phyloP scores from a whole-genome alignment of 2,329 filamentous ascomycete genomes.

The Phoma sp. region DNA sequence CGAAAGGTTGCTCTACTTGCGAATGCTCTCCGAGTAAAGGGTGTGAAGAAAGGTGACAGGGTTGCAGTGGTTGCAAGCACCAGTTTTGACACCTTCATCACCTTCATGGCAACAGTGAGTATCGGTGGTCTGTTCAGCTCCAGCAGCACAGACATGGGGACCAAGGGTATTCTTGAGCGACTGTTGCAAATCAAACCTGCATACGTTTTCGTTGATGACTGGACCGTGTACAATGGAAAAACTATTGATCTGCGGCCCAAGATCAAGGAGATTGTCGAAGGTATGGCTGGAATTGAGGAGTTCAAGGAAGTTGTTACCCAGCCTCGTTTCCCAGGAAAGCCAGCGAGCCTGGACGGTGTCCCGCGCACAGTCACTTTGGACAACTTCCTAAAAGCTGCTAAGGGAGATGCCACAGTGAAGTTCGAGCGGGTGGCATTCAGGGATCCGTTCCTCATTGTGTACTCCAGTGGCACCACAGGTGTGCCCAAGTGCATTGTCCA shows the following conservation, averaged over 20 bases:
- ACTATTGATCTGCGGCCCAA: constrained; percentile 73
- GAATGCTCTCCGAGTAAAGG: constrained; percentile 69
- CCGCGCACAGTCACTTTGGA: constrained; percentile 54
- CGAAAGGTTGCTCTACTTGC: constrained; percentile 63
- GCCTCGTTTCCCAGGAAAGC: constrained; percentile 64
- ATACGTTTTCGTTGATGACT: constrained; percentile 85
- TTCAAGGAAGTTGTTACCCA: constrained; percentile 71
- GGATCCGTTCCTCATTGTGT: constrained; percentile 79
- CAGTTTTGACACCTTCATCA: constrained; percentile 73
- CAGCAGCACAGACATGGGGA: constrained; percentile 82
- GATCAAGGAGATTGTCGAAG: constrained; percentile 69
- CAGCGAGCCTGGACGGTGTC: constrained; percentile 64
- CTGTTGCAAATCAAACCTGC: constrained; percentile 76
- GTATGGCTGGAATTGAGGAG: constrained; percentile 64
- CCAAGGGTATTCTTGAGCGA: constrained; percentile 76
- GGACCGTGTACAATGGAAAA: constrained; percentile 79
- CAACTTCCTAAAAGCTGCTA: constrained; percentile 49
- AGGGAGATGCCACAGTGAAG: constrained; percentile 49
- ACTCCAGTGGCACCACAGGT: constrained; percentile 81
- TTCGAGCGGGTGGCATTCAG: constrained; percentile 71
- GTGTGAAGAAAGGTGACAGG: constrained; percentile 73
- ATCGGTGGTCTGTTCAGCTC: constrained; percentile 78
- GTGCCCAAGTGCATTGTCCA: constrained; percentile 87
- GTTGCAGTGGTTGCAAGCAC: constrained; percentile 78
- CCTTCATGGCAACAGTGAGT: constrained; percentile 72